These are phyloP conservation scores for Clavaria fumosa DNA, from an alignment of 768 basidiomycete species.

Conservation along the genomic window DNA sequence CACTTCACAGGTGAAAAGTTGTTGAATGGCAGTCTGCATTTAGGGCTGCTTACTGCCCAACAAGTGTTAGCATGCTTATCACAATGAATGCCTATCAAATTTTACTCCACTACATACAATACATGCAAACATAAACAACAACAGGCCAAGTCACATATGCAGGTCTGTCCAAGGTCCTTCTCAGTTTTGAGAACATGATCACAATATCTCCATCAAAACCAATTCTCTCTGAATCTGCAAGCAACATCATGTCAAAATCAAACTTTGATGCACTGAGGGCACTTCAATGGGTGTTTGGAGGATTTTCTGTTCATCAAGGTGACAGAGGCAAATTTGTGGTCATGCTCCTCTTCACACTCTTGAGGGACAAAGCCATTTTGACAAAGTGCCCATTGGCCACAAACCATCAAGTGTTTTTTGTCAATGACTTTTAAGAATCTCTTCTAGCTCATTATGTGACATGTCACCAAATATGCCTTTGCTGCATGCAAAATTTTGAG, in stretches of 20 bases:
- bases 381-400: background rate
- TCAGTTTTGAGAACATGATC: slow-evolving; percentile 5
- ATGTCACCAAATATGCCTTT: too few relatives aligned
- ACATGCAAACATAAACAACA: background rate
- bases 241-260: background rate
- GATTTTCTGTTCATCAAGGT: slow-evolving; percentile 1
- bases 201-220: slow-evolving; percentile 4
- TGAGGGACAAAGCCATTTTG: background rate
- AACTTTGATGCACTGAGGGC: background rate
- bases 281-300: background rate
- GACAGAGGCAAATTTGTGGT: slow-evolving; percentile 5
- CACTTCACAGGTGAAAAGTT: slow-evolving; percentile 4
- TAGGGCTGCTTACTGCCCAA: background rate
- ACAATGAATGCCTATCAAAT: slow-evolving; percentile 6
- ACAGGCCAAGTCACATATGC: slow-evolving; percentile 7
- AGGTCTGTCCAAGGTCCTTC: slow-evolving; percentile 6
- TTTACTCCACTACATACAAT: slow-evolving; percentile 4
- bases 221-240: background rate
- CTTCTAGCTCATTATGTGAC: too few relatives aligned
- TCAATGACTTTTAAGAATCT: background rate
- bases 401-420: background rate
- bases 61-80: slow-evolving; percentile 6
- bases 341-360: slow-evolving; percentile 5
- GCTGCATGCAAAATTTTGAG: too few relatives aligned
- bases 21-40: background rate